Evolutionary conservation across 2,329 filamentous ascomycete species (phyloP), one percentile per base, ranked within the genome.

Genomic region (Cercospora sp.): DNA sequence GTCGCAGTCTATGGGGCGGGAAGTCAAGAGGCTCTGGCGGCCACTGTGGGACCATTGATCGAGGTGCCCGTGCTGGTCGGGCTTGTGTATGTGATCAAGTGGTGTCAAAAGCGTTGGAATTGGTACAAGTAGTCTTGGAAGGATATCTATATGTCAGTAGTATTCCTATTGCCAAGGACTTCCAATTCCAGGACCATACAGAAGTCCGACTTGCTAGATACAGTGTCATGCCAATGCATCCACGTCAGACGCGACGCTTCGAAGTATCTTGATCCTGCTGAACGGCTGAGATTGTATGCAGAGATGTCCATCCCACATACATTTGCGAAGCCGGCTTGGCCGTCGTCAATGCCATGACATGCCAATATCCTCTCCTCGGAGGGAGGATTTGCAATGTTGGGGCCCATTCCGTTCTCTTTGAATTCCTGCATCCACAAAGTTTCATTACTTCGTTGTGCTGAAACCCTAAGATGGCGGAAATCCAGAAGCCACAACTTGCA

Each of bases 11-110:
- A 91, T 79, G 93, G 93, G 0, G 85, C 90, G 0, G 82, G 90
- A 48, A 94, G 91, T 74, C 88, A 93, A 60, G 89, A 96, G 79
- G 93, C 93, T 0, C 81, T 96, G 55, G 92, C 93, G 0, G 85
- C 91, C 7, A 96, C 93, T 0, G 92, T 96, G 0, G 92, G 93
- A 0, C 93, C 93, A 2, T 79, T 96, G 72, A 91, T 97, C 63
- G 93, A 97, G 76, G 93, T 96, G 3, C 93, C 93, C 0, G 92
- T 96, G 1, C 77, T 96, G 68, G 76, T 97, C 9, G 89, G 83
- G 0, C 78, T 96, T 74, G 92, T 96, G 2, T 95, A 95, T 83
- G 81, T 90, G 0, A 84, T 92, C 9, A 89, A 84, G 72, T 88
- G 83, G 81, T 77, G 89, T 64, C 85, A 82, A 16, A 82, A 79